phyloP scores from a whole-genome alignment of 371 early-diverging fungal genomes.

The Lichtheimia corymbifera region DNA sequence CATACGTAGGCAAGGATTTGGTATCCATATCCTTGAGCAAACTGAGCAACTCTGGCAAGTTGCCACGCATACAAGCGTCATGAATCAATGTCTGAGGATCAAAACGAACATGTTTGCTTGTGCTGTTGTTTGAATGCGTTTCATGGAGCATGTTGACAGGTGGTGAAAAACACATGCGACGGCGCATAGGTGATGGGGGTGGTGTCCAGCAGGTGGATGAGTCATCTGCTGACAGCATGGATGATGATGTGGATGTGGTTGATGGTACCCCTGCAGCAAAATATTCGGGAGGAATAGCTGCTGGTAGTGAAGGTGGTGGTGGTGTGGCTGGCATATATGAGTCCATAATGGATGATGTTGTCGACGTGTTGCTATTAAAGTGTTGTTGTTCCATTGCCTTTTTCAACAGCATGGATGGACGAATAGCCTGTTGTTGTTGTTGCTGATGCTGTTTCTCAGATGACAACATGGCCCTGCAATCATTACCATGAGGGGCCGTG shows the following conservation, averaged over 20 bases:
- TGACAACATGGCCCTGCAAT: conserved; percentile 20
- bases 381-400: conserved; percentile 16
- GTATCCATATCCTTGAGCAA: not conserved
- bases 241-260: conserved; percentile 28
- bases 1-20: too few species aligned
- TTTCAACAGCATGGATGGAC: conserved; percentile 24
- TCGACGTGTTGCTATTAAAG: not conserved
- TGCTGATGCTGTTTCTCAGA: conserved; percentile 10
- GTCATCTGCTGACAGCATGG: conserved; percentile 14
- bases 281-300: not conserved
- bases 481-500: conserved; percentile 6
- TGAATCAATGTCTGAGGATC: conserved; percentile 32
- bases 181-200: not conserved
- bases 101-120: conserved; percentile 32
- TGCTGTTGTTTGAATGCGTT: too few species aligned
- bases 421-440: not conserved
- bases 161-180: too few species aligned
- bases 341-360: not conserved
- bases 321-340: conserved; percentile 8
- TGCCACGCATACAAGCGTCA: conserved; percentile 44
- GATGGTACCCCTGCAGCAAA: conserved; percentile 14
- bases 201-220: conserved; percentile 15
- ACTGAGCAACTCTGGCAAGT: conserved; percentile 24
- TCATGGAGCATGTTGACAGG: too few species aligned
- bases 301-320: not conserved